These are phyloP conservation scores for Besnoitia besnoiti DNA, from an alignment of 169 alveolate species.

Conservation along the genomic window DNA sequence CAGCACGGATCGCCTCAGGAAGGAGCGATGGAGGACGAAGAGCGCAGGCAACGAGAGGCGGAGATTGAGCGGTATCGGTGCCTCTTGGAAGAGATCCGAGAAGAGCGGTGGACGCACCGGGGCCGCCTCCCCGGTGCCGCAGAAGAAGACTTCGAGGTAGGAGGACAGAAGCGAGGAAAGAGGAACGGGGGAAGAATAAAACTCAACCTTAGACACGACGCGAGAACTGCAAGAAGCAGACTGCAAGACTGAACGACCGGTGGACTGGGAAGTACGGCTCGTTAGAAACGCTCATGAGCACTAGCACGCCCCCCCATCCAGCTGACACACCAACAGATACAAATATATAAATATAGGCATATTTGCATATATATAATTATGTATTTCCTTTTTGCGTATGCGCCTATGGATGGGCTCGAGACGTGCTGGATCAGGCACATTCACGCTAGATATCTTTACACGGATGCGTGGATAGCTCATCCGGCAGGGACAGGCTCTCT, in stretches of 20 bases:
- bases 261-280: too few species aligned
- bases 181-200: not conserved
- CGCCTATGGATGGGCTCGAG: too few species aligned
- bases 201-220: not conserved
- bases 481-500: too few species aligned
- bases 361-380: not conserved
- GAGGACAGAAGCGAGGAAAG: not conserved
- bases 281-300: too few species aligned
- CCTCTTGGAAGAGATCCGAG: slow-evolving; percentile 2
- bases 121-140: slow-evolving; percentile 6
- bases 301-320: too few species aligned
- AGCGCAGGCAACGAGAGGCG: not conserved
- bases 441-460: too few species aligned
- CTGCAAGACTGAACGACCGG: not conserved
- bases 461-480: not conserved
- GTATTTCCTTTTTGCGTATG: too few species aligned
- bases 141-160: slow-evolving; percentile 28
- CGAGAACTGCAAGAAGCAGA: not conserved
- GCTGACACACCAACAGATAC: not conserved
- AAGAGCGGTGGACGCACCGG: not conserved
- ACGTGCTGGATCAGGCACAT: too few species aligned
- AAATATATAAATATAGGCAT: not conserved
- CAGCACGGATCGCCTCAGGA: too few species aligned
- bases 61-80: not conserved
- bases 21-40: too few species aligned